phyloP scores from a whole-genome alignment of 2,329 filamentous ascomycete genomes.

The Calonectria pauciramosa region DNA sequence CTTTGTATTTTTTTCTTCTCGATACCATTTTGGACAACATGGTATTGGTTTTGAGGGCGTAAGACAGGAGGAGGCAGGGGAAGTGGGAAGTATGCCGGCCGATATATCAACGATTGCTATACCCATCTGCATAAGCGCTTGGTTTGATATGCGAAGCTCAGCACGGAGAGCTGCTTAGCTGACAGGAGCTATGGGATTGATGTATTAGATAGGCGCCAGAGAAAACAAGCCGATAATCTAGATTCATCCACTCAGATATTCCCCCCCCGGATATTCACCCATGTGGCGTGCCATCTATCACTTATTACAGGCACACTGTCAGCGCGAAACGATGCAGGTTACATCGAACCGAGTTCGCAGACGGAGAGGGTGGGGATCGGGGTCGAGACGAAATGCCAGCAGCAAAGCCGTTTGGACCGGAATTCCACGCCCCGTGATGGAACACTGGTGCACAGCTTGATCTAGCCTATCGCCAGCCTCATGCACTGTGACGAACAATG shows the following conservation, averaged over 20 bases:
- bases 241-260: background rate
- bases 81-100: background rate
- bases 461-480: constrained; percentile 18
- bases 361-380: background rate
- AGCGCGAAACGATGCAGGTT: background rate
- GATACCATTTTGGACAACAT: background rate
- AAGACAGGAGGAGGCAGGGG: background rate
- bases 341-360: constrained; percentile 9
- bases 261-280: background rate
- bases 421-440: constrained; percentile 19
- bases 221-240: background rate
- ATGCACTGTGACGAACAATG: constrained; percentile 16
- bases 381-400: constrained; percentile 27
- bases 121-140: background rate
- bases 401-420: constrained; percentile 20
- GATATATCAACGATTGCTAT: background rate
- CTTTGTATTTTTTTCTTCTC: constrained; percentile 20
- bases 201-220: constrained; percentile 22
- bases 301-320: background rate
- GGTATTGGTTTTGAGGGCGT: constrained; percentile 1
- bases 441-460: constrained; percentile 1
- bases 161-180: background rate
- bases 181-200: background rate
- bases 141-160: background rate
- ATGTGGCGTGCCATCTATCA: background rate